These are phyloP conservation scores for Arabis hirsuta DNA, from an alignment of 345 rosid species.

Conservation along the genomic window DNA sequence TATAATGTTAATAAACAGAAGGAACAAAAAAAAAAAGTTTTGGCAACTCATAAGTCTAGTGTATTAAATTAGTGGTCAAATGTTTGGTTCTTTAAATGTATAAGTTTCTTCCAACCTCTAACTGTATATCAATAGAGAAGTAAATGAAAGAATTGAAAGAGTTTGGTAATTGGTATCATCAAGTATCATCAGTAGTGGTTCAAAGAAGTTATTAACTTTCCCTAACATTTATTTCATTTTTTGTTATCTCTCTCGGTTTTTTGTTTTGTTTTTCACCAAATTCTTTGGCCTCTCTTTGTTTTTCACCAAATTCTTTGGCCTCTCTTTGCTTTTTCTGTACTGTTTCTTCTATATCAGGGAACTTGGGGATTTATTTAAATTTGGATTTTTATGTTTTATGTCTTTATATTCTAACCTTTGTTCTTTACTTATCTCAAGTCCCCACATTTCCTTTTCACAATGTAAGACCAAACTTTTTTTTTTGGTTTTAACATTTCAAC, in stretches of 20 bases:
- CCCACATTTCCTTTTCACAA: slow-evolving; percentile 9
- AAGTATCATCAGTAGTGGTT: slow-evolving; percentile 26
- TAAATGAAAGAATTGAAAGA: slow-evolving; percentile 43
- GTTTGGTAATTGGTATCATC: slow-evolving; percentile 27
- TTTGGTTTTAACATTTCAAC: neutral
- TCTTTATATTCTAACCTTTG: neutral
- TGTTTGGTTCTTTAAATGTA: slow-evolving; percentile 29
- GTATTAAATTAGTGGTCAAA: slow-evolving; percentile 30
- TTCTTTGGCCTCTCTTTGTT: slow-evolving; percentile 17
- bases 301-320: slow-evolving; percentile 19
- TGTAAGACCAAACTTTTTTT: neutral
- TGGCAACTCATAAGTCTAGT: slow-evolving; percentile 1
- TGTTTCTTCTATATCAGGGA: slow-evolving; percentile 35
- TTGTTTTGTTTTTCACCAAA: neutral
- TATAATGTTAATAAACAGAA: slow-evolving; percentile 33
- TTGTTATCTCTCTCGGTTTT: neutral
- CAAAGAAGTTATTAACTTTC: slow-evolving; percentile 31
- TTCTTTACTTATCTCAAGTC: slow-evolving; percentile 16
- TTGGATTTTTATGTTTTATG: slow-evolving; percentile 27
- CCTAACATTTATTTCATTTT: slow-evolving; percentile 28
- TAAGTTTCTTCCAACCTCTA: slow-evolving; percentile 34
- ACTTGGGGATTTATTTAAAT: slow-evolving; percentile 26
- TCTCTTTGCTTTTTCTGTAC: slow-evolving; percentile 18
- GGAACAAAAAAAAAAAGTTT: slow-evolving; percentile 21
- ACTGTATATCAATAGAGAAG: slow-evolving; percentile 36